Percentiles rank a stretch among this genome's conserved stretches.
Conservation (phyloP, 257 asterid genomes). For the Solanum infundibuliforme region DNA sequence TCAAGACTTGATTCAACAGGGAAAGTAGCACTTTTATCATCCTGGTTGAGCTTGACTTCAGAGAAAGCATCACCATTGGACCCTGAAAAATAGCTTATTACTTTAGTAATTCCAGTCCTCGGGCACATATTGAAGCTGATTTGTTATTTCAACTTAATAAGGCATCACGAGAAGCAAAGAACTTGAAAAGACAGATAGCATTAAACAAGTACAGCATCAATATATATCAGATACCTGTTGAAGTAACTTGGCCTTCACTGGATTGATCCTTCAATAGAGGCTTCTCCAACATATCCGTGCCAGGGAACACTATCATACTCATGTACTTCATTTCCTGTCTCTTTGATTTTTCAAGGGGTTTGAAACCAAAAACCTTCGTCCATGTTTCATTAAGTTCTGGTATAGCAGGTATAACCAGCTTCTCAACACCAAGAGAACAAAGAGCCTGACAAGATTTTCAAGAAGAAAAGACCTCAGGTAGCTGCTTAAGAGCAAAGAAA, state of each 20-base stretch:
- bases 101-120: neutral
- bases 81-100: neutral
- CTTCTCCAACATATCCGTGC: constrained; percentile 71
- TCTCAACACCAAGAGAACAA: constrained; percentile 54
- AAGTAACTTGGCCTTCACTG: constrained; percentile 7
- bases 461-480: constrained; percentile 5
- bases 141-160: neutral
- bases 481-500: neutral
- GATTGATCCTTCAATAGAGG: constrained; percentile 22
- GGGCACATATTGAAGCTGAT: neutral
- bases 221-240: constrained; percentile 32
- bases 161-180: neutral
- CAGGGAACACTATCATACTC: constrained; percentile 76
- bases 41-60: constrained; percentile 1
- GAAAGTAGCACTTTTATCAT: neutral
- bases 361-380: constrained; percentile 75
- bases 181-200: neutral
- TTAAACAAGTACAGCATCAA: neutral
- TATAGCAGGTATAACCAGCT: constrained; percentile 82
- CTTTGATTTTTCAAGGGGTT: constrained; percentile 52
- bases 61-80: neutral
- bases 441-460: constrained; percentile 47
- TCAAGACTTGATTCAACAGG: neutral
- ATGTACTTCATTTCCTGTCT: constrained; percentile 60
- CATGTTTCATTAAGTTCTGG: constrained; percentile 70